A percentile compares a stretch with the other conserved stretches of the same genome.
Conservation (phyloP, 495 filamentous ascomycete genomes). For the Trichoderma asperelloides region DNA sequence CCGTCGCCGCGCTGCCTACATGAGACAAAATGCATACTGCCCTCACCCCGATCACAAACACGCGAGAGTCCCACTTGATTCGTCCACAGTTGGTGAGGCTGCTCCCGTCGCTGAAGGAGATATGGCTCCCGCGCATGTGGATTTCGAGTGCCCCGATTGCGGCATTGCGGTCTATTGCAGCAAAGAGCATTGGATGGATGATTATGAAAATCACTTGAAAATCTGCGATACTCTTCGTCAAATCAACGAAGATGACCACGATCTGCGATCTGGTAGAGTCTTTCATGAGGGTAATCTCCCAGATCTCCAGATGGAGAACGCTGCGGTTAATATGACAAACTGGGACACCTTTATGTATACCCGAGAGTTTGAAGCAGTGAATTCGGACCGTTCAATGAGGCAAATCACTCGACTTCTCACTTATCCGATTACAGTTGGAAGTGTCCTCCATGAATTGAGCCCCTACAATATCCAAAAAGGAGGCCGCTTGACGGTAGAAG, state of each 20-base stretch:
- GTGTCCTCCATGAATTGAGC: slow-evolving; percentile 85
- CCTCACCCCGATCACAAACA: slow-evolving; percentile 77
- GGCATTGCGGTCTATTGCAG: slow-evolving; percentile 90
- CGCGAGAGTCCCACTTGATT: slow-evolving; percentile 43
- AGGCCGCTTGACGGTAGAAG: slow-evolving; percentile 72
- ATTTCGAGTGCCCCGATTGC: slow-evolving; percentile 94
- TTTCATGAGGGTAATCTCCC: slow-evolving; percentile 94
- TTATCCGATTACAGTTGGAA: slow-evolving; percentile 85
- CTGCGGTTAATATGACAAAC: slow-evolving; percentile 91
- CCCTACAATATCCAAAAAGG: slow-evolving; percentile 71
- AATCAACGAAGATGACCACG: slow-evolving; percentile 98
- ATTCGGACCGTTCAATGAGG: slow-evolving; percentile 75
- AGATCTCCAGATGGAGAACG: slow-evolving; percentile 79
- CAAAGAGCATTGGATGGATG: slow-evolving; percentile 87
- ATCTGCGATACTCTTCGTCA: slow-evolving; percentile 85
- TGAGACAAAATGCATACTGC: slow-evolving; percentile 83
- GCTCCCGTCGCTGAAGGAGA: slow-evolving; percentile 28
- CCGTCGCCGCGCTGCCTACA: slow-evolving; percentile 73
- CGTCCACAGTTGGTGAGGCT: slow-evolving; percentile 46
- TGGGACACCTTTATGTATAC: slow-evolving; percentile 97
- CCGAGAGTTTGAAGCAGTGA: slow-evolving; percentile 77
- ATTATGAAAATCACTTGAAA: slow-evolving; percentile 85
- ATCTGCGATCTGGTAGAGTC: slow-evolving; percentile 77
- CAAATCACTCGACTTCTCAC: slow-evolving; percentile 89
- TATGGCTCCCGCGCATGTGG: slow-evolving; percentile 63